phyloP scores from a whole-genome alignment of 225 moss, liverwort and hornwort species.

The Pleurozium schreberi region DNA sequence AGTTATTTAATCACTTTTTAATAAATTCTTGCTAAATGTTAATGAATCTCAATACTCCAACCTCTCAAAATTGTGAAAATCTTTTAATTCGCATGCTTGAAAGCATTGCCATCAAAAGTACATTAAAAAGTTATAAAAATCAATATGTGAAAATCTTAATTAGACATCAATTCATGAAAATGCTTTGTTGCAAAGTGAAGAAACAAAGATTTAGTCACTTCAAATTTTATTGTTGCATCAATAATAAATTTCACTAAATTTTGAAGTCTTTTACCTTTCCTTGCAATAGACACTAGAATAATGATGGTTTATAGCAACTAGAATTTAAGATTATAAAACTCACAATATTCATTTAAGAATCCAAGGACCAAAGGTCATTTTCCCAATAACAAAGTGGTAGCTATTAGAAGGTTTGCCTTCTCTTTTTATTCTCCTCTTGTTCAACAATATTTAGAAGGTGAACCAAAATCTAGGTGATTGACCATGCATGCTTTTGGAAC shows the following conservation, averaged over 20 bases:
- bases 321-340: too few species aligned
- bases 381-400: background rate
- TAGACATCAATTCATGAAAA: background rate
- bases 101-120: too few species aligned
- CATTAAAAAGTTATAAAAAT: too few species aligned
- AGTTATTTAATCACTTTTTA: too few species aligned
- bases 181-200: background rate
- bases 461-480: background rate
- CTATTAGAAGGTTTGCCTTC: too few species aligned
- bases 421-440: background rate
- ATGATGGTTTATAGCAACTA: background rate
- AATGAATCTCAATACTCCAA: too few species aligned
- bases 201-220: too few species aligned
- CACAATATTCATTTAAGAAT: background rate
- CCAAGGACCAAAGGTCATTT: fast-evolving
- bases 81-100: too few species aligned
- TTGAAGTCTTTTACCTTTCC: background rate
- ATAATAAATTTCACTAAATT: background rate
- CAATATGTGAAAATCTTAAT: background rate
- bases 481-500: too few species aligned
- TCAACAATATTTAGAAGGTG: background rate
- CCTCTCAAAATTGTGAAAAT: too few species aligned
- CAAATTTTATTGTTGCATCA: background rate
- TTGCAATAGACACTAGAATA: background rate
- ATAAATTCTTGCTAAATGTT: too few species aligned